Percentiles rank a stretch among this genome's conserved stretches.
Evolutionary conservation across 164 flowering plant genomes (phyloP).

Genomic region (Liriodendron chinense): DNA sequence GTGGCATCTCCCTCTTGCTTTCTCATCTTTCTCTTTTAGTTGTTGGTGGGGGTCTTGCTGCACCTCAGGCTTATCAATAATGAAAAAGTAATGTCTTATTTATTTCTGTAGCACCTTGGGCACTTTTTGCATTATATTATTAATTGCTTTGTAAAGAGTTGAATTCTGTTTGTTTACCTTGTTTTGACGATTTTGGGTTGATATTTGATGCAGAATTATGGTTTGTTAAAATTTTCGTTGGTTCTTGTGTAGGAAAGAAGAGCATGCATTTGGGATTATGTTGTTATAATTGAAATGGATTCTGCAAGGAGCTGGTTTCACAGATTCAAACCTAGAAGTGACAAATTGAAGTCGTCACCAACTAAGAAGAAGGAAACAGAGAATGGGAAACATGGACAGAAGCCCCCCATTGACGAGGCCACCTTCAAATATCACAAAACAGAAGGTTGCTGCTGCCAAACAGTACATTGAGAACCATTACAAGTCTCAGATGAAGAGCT

Average conservation of each 20-base stretch:
- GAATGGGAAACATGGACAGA: slow-evolving; percentile 19
- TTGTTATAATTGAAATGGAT: slow-evolving; percentile 27
- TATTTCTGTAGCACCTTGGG: background rate
- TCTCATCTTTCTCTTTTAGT: too few species aligned
- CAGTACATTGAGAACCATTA: slow-evolving; percentile 39
- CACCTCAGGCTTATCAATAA: background rate
- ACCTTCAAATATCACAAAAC: slow-evolving; percentile 32
- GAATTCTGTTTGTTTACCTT: background rate
- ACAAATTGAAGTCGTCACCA: slow-evolving; percentile 15
- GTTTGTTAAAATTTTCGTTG: background rate
- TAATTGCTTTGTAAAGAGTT: background rate
- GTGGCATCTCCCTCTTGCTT: too few species aligned
- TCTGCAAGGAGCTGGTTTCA: slow-evolving; percentile 48
- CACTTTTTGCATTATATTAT: background rate
- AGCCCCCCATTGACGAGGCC: slow-evolving; percentile 31
- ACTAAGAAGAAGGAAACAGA: slow-evolving; percentile 25
- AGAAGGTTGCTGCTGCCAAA: slow-evolving; percentile 38
- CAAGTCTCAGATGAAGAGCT: slow-evolving; percentile 35
- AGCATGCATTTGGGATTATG: slow-evolving; percentile 1
- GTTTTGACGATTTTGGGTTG: background rate
- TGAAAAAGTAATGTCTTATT: background rate
- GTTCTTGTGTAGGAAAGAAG: background rate
- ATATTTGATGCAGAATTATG: background rate
- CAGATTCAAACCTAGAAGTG: slow-evolving; percentile 28
- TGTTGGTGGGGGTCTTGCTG: background rate